Percentiles rank a stretch among this genome's conserved stretches.
phyloP scores from a whole-genome alignment of 2,329 filamentous ascomycete species.

The Pseudogymnoascus sp. region DNA sequence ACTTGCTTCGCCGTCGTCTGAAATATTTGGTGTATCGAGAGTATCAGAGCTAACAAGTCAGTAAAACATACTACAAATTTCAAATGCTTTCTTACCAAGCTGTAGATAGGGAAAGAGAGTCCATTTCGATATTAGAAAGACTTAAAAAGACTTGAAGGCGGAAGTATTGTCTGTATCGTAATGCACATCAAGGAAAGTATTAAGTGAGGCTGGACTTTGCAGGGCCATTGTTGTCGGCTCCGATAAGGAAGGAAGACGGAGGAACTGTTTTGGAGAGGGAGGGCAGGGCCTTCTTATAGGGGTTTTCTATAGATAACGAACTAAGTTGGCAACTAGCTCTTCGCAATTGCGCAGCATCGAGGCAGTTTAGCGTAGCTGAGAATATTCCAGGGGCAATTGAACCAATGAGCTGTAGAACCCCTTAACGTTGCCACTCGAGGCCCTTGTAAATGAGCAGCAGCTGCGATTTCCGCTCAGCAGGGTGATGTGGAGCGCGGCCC shows the following conservation, averaged over 20 bases:
- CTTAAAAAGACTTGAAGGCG: no score
- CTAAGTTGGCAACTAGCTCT: neutral
- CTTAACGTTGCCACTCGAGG: neutral
- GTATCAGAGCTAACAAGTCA: no score
- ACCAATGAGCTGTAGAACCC: neutral
- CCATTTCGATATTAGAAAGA: no score
- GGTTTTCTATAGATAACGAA: neutral
- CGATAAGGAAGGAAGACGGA: neutral
- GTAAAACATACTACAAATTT: no score
- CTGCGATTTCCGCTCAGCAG: no score
- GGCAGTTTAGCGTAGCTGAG: neutral
- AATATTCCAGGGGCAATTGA: neutral
- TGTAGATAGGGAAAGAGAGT: no score
- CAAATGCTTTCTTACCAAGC: no score
- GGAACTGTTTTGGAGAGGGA: neutral
- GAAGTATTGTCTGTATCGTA: no score
- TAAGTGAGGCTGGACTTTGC: neutral
- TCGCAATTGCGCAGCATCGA: neutral
- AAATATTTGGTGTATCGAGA: no score
- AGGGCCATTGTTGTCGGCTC: neutral
- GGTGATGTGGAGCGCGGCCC: no score
- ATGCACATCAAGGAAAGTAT: neutral
- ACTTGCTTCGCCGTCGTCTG: no score
- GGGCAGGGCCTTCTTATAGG: neutral
- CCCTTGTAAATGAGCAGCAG: neutral